Evolutionary conservation across 2,329 filamentous ascomycete genomes (phyloP).

Genomic region (Ceratocystis destructans): DNA sequence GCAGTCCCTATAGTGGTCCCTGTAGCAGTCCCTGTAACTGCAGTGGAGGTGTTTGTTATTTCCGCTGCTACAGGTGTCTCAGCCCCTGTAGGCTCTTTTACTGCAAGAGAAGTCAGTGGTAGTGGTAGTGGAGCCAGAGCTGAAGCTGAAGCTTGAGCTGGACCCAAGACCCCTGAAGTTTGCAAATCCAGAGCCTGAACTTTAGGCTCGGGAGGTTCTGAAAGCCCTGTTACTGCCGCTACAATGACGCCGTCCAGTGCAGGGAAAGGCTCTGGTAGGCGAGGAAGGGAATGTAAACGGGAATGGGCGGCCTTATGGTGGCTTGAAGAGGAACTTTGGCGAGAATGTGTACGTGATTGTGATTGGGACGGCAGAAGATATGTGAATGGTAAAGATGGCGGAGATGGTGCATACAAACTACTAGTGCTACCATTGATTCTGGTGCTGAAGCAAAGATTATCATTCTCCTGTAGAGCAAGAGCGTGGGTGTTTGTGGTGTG

Average conservation of each 20-base stretch:
- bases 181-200: neutral
- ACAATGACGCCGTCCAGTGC: constrained; percentile 8
- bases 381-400: neutral
- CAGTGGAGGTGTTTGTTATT: neutral
- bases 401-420: neutral
- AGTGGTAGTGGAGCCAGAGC: neutral
- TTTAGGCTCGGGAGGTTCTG: neutral
- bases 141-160: neutral
- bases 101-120: neutral
- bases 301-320: constrained; percentile 5
- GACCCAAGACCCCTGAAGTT: neutral
- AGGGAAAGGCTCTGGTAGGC: constrained; percentile 11
- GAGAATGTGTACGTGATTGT: constrained; percentile 16
- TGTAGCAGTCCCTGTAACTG: too few species aligned
- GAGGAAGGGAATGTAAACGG: constrained; percentile 13
- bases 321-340: constrained; percentile 13
- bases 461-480: neutral
- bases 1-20: too few species aligned
- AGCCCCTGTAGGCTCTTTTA: neutral
- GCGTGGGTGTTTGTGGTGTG: constrained; percentile 8
- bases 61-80: neutral
- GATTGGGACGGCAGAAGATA: neutral
- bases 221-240: constrained; percentile 1
- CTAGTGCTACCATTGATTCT: neutral
- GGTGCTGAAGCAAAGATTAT: neutral